Percentiles rank a stretch among this genome's conserved stretches.
phyloP scores from a whole-genome alignment of 1,139 yeast species.

The Geotrichum citri-aurantii region DNA sequence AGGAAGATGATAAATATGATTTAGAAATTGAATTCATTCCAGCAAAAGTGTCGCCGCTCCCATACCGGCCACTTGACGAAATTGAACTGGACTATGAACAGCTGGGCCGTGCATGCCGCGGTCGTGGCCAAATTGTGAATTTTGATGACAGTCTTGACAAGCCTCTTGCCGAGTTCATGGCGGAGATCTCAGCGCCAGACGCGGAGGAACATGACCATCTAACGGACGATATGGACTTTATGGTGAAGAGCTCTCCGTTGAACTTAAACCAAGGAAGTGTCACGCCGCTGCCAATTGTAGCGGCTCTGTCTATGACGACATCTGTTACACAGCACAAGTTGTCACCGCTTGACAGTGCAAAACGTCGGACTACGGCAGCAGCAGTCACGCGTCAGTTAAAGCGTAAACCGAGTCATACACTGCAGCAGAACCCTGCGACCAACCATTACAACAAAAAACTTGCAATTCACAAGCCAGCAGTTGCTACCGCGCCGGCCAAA shows the following conservation, averaged over 20 bases:
- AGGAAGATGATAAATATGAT: conserved; percentile 19
- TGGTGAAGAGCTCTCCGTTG: conserved; percentile 5
- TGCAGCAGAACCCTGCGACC: background rate
- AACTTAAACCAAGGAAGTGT: background rate
- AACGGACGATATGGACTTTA: background rate
- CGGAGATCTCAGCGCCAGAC: conserved; percentile 2
- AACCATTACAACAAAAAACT: background rate
- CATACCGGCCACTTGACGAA: conserved; percentile 25
- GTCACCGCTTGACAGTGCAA: background rate
- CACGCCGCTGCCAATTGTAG: background rate
- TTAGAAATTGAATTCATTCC: conserved; percentile 26
- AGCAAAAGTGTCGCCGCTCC: conserved; percentile 20
- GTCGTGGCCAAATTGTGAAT: conserved; percentile 10
- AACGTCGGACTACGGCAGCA: background rate
- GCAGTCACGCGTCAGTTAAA: background rate
- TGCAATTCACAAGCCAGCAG: background rate
- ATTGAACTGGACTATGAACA: conserved; percentile 26
- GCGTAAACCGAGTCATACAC: background rate
- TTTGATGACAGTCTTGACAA: conserved; percentile 15
- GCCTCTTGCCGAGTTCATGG: conserved; percentile 14
- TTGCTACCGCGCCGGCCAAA: background rate
- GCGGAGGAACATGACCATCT: conserved; percentile 10
- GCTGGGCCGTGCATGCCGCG: conserved; percentile 16
- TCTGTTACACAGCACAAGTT: background rate
- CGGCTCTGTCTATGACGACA: background rate